These are phyloP conservation scores for Fulvia fulva DNA, from an alignment of 2,329 filamentous ascomycete genomes.

Conservation along the genomic window DNA sequence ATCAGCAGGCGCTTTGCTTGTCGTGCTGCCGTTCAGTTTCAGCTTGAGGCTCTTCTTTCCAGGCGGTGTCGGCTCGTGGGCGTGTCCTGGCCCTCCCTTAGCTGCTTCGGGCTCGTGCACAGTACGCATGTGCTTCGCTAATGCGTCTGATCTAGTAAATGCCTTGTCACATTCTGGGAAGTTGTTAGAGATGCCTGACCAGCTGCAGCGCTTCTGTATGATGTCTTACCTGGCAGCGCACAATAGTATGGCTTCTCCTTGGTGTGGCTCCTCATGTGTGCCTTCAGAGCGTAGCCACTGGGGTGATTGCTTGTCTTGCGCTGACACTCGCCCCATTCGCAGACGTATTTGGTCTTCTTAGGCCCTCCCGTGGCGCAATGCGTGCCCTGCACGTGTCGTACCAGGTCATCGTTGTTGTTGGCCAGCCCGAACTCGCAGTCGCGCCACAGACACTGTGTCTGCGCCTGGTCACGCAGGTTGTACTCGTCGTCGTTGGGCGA, in stretches of 20 bases:
- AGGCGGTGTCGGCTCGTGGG: conserved; percentile 57
- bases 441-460: conserved; percentile 49
- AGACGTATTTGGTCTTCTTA: conserved; percentile 94
- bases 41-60: conserved; percentile 44
- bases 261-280: conserved; percentile 96
- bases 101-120: conserved; percentile 95
- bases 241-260: conserved; percentile 98
- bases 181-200: conserved; percentile 11
- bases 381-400: conserved; percentile 66
- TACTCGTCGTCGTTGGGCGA: conserved; percentile 45
- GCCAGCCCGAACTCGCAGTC: conserved; percentile 48
- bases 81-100: conserved; percentile 63
- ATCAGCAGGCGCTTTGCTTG: conserved; percentile 20
- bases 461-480: conserved; percentile 39
- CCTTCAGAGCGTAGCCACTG: conserved; percentile 90
- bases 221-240: conserved; percentile 72
- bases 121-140: conserved; percentile 97
- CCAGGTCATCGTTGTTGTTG: conserved; percentile 50
- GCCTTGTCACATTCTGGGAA: conserved; percentile 88
- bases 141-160: conserved; percentile 90
- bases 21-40: conserved; percentile 36
- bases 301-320: conserved; percentile 89
- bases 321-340: conserved; percentile 88
- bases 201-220: background rate
- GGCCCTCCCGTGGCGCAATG: conserved; percentile 70